Evolutionary conservation across 2,329 filamentous ascomycete genomes (phyloP), one percentile per base, ranked within the genome.

Genomic region (Verticillium longisporum): DNA sequence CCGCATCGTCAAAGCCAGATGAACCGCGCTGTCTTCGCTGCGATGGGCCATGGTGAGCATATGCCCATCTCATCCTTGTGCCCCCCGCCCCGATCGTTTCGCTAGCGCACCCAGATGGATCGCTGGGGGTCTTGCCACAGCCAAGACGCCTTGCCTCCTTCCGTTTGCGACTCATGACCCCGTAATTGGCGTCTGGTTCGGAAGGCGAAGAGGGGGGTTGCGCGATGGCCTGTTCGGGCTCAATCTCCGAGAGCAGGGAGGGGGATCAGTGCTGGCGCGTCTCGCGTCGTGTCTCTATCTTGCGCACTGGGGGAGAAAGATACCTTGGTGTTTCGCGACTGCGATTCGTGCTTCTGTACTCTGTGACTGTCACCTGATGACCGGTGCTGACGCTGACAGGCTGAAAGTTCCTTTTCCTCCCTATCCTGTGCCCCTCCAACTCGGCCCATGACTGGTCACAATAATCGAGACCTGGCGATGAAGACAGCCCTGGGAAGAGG

Each of bases 161-260:
- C 56, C 56, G 31, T 33, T 58, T 58, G 37, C 56, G 56, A 58
- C 26, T 33, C 26, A 36, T 15, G 56, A 31, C 56, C 32, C 56
- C 56, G 36, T 41, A 33, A 38, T 58, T 58, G 31, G 36, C 37
- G 56, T 38, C 15, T 50, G n/a, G 26, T 31, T 1, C 26, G 10
- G 9, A 37, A 36, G 26, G 13, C n/a, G 55, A 33, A 32, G 56
- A 41, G 26, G 56, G 38, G 31, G 37, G 38, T 38, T 26, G 56
- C 37, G 32, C 37, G 37, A 50, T 58, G 56, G 37, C 56, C 56
- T 50, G 14, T 50, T 58, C 38, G 26, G 56, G 56, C 26, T 45
- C 56, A 45, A 50, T 58, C 56, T 66, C 64, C 18, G 63, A 57
- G 1, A 57, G 58, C n/a, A 50, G 45, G 45, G 45, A 50, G 45